Evolutionary conservation across 495 filamentous ascomycete species (phyloP).

Genomic region (Penicillium mononematosum): DNA sequence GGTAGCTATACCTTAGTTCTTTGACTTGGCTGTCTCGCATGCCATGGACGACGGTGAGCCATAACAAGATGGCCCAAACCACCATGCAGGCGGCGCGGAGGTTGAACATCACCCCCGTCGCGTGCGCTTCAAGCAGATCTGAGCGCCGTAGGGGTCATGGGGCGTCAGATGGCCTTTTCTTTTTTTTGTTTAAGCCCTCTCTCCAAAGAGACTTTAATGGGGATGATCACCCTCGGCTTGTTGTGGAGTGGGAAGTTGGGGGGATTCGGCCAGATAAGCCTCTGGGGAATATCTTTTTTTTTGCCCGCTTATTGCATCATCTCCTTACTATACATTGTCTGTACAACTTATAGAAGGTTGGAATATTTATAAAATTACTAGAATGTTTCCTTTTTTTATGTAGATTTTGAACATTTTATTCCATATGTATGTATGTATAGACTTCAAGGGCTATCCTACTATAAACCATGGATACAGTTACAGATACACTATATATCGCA

Average conservation of each 20-base stretch:
- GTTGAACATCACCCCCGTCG: constrained; percentile 45
- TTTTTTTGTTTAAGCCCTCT: background rate
- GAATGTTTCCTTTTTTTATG: no score
- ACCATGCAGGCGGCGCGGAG: constrained; percentile 38
- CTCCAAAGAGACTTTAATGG: background rate
- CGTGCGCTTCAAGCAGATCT: constrained; percentile 43
- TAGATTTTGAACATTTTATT: background rate
- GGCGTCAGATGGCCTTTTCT: constrained; percentile 11
- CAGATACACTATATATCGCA: no score
- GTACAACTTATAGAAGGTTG: background rate
- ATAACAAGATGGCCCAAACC: constrained; percentile 43
- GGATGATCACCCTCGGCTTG: constrained; percentile 12
- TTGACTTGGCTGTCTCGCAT: constrained; percentile 44
- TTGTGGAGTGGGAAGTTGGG: constrained; percentile 14
- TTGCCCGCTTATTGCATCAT: constrained; percentile 21
- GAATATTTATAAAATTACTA: background rate
- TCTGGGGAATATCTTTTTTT: constrained; percentile 19
- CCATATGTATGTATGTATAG: no score
- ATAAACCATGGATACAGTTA: no score
- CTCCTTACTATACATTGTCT: background rate
- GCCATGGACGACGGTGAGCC: constrained; percentile 39
- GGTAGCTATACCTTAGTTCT: constrained; percentile 38
- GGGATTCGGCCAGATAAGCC: constrained; percentile 34
- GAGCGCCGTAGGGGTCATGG: constrained; percentile 29
- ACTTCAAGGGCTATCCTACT: no score